These are phyloP conservation scores for Myrmaecium sp. DNA, from an alignment of 2,329 filamentous ascomycete species.

Conservation along the genomic window DNA sequence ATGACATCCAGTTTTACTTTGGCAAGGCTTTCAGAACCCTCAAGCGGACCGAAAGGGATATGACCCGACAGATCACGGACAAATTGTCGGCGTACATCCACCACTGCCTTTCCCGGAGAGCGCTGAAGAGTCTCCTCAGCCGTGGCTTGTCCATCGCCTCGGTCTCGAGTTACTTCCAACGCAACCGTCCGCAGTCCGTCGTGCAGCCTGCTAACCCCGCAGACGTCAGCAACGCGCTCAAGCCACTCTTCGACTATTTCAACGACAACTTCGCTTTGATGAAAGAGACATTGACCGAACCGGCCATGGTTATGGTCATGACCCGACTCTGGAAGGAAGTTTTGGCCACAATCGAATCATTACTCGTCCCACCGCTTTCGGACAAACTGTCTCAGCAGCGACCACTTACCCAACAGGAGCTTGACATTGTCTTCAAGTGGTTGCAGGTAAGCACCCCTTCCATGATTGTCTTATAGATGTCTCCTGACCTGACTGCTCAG, in stretches of 20 bases:
- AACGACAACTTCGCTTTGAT: constrained; percentile 98
- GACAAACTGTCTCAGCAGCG: constrained; percentile 84
- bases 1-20: constrained; percentile 98
- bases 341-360: constrained; percentile 70
- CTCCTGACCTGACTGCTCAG: constrained; percentile 9
- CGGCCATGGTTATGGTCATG: constrained; percentile 98
- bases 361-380: constrained; percentile 83
- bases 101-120: constrained; percentile 67
- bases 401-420: constrained; percentile 68
- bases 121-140: constrained; percentile 57
- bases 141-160: constrained; percentile 56
- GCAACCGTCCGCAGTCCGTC: constrained; percentile 31
- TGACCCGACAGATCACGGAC: constrained; percentile 95
- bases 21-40: constrained; percentile 90
- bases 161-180: constrained; percentile 51
- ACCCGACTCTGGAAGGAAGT: constrained; percentile 96
- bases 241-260: constrained; percentile 82
- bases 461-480: not conserved
- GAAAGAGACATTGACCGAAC: constrained; percentile 87
- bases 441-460: constrained; percentile 35
- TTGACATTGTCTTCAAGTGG: constrained; percentile 93
- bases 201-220: constrained; percentile 44
- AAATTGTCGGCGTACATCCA: constrained; percentile 95
- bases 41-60: constrained; percentile 90
- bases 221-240: constrained; percentile 66